Evolutionary conservation across 495 filamentous ascomycete genomes (phyloP), one percentile per base, ranked within the genome.

Genomic region (Aspergillus coremiiformis): DNA sequence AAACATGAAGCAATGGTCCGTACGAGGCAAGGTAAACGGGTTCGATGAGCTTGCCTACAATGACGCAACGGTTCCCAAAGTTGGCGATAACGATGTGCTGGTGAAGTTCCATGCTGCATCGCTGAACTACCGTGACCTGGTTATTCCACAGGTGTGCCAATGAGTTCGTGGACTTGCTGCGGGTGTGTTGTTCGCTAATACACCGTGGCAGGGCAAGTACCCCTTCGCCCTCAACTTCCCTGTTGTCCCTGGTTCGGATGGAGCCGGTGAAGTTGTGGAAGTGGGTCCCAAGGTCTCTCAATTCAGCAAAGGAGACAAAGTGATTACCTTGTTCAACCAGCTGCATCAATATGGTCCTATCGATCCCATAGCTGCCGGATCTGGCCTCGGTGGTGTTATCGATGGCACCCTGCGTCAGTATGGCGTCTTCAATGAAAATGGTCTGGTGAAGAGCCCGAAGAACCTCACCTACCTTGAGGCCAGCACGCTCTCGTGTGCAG

Each of bases 121-220:
- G 2, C 73, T 95, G 49, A 94, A 95, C 66, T 95, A 86, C 69
- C 81, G 89, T 47, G 89, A 93, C 60, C 68, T 92, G 45, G 78
- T 86, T 54, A 90, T 95, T 56, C 80, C 86, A 5, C 76, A 76
- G 73, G 83, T 80, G 65, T 17, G 54, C 35, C 39, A 17, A 51
- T 21, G 1, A 24, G 1, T 44, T 29, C 39, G 14, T n/a, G 23
- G 29, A 26, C 1, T 39, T 14, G 9, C 21, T 7, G 21, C 27
- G 8, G 26, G 1, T 0, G n/a, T 0, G 8, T 55, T 47, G 44
- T 10, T 17, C 41, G 30, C 43, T 15, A 44, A 43, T 44, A 19
- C 15, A 30, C 14, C 42, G 42, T 47, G 43, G 15, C 48, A 84
- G 77, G 86, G 85, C 45, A 66, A 66, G 62, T 92, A 91, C 60